A percentile compares a stretch with the other conserved stretches of the same genome.
Evolutionary conservation across 116 monocot species (phyloP).

Genomic region (Cymodocea nodosa): DNA sequence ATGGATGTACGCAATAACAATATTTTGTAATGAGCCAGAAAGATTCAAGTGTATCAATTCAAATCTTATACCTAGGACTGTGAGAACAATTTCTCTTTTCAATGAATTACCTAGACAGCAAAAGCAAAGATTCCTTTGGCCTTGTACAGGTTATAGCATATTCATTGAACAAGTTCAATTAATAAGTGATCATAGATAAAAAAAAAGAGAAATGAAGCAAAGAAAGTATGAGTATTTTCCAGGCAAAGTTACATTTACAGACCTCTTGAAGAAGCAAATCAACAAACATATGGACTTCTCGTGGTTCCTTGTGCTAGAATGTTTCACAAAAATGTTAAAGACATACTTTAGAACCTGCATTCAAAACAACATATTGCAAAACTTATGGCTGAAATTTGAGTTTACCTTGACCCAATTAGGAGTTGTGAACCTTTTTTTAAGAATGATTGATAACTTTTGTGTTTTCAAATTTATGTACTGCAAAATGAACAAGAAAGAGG

Average conservation of each 20-base stretch:
- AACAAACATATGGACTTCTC: constrained; percentile 98
- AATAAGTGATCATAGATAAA: no score
- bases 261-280: constrained; percentile 95
- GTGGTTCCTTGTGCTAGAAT: constrained; percentile 88
- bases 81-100: no score
- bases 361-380: neutral
- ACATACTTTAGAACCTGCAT: neutral
- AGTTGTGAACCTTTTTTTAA: constrained; percentile 85
- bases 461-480: constrained; percentile 94
- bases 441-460: constrained; percentile 58
- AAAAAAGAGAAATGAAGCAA: no score
- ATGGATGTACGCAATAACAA: no score
- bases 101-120: no score
- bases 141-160: no score
- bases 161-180: no score
- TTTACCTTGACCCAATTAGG: constrained; percentile 91
- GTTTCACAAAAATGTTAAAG: neutral
- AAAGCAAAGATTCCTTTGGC: no score
- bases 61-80: no score
- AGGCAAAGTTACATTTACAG: constrained; percentile 1
- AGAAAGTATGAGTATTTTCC: no score
- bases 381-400: neutral
- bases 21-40: no score
- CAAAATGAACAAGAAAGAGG: constrained; percentile 10
- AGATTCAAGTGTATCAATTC: no score